phyloP scores from a whole-genome alignment of 2,329 filamentous ascomycete species.

The Thielaviopsis cerberus region DNA sequence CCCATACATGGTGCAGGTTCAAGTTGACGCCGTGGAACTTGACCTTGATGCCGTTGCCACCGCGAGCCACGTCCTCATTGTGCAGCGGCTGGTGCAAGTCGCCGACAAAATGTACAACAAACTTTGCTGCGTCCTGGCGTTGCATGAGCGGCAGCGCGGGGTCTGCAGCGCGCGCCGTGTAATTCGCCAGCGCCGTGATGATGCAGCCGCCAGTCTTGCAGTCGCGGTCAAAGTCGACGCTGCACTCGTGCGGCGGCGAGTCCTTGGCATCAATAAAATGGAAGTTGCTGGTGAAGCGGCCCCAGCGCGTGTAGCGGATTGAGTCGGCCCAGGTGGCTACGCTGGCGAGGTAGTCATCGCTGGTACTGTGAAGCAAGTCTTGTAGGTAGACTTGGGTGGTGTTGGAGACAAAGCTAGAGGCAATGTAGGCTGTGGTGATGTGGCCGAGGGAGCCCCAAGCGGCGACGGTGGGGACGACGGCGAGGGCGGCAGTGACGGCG shows the following conservation, averaged over 20 bases:
- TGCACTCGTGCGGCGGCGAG: constrained; percentile 36
- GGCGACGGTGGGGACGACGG: constrained; percentile 19
- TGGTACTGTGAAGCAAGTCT: constrained; percentile 33
- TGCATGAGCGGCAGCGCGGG: constrained; percentile 24
- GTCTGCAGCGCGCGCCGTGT: constrained; percentile 37
- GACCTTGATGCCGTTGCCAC: constrained; percentile 52
- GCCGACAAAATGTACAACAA: constrained; percentile 48
- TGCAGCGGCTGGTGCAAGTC: constrained; percentile 54
- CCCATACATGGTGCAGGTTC: constrained; percentile 60
- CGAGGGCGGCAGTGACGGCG: constrained; percentile 17
- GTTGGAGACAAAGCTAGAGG: constrained; percentile 38
- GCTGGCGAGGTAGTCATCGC: constrained; percentile 39
- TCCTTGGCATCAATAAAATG: constrained; percentile 55
- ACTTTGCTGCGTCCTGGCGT: constrained; percentile 43
- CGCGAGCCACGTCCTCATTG: constrained; percentile 41
- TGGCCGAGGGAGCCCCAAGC: constrained; percentile 40
- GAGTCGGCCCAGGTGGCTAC: constrained; percentile 52
- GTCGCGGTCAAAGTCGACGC: constrained; percentile 39
- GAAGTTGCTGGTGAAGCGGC: constrained; percentile 40
- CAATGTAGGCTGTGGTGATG: constrained; percentile 45
- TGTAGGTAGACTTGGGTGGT: constrained; percentile 39
- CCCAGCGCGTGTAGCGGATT: constrained; percentile 44
- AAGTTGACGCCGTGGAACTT: constrained; percentile 35
- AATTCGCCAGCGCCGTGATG: constrained; percentile 40
- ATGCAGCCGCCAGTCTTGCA: constrained; percentile 45